These are phyloP conservation scores for Aechmea fasciata DNA, from an alignment of 176 grass and related monocot genomes.

Conservation along the genomic window DNA sequence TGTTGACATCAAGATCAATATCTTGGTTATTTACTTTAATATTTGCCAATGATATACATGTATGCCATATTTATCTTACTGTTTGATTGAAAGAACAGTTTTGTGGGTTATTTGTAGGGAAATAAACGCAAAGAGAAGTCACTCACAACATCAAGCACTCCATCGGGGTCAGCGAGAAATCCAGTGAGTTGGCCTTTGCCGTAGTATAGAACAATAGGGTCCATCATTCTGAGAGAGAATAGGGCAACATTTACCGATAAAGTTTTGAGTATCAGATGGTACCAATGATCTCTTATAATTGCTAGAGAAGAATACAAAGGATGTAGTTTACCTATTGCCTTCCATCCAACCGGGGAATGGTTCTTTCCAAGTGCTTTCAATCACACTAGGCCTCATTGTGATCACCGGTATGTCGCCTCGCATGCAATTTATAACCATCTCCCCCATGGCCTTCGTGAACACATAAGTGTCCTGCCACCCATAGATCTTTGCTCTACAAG, in stretches of 20 bases:
- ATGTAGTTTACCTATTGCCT: constrained; percentile 59
- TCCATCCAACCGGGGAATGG: constrained; percentile 98
- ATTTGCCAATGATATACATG: neutral
- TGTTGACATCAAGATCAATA: neutral
- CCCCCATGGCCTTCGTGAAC: constrained; percentile 94
- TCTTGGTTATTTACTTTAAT: too few relatives aligned
- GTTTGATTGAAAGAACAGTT: neutral
- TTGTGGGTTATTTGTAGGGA: neutral
- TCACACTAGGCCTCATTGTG: constrained; percentile 77
- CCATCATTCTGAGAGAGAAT: constrained; percentile 68
- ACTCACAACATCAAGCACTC: constrained; percentile 81
- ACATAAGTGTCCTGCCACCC: constrained; percentile 92
- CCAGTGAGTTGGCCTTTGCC: constrained; percentile 83
- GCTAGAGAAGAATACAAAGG: neutral
- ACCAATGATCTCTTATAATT: neutral
- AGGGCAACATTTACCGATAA: neutral
- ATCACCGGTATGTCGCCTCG: constrained; percentile 76
- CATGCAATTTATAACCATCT: constrained; percentile 84
- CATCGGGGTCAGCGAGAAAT: constrained; percentile 64
- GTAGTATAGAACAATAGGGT: constrained; percentile 82
- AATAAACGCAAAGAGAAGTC: neutral
- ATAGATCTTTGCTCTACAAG: constrained; percentile 61
- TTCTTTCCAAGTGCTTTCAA: constrained; percentile 80
- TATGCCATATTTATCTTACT: neutral
- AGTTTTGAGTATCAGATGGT: neutral